Conservation (phyloP, 805 yeast genomes). For the Monosporozyma solicola region DNA sequence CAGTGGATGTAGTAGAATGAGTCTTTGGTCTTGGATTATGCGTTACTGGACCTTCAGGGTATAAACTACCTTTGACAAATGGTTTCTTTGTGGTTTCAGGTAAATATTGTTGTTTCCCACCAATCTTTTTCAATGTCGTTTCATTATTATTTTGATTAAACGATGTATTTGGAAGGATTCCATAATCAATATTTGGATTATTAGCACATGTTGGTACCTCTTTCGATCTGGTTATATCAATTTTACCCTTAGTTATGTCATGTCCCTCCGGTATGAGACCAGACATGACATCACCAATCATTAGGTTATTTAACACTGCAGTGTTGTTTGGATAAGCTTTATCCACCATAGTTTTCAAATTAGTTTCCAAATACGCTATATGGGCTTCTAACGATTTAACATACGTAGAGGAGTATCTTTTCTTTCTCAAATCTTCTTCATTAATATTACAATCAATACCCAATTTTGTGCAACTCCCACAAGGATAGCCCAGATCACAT, state of each 20-base stretch:
- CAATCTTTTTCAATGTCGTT: constrained; percentile 1
- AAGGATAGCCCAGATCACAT: constrained; percentile 42
- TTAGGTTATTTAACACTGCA: constrained; percentile 12
- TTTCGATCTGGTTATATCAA: not conserved
- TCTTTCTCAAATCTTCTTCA: constrained; percentile 42
- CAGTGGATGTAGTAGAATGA: constrained; percentile 1
- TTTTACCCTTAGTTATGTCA: not conserved
- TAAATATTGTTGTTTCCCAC: not conserved
- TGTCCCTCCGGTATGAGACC: constrained; percentile 1
- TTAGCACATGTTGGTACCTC: not conserved
- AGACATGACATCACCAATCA: constrained; percentile 16
- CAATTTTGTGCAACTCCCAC: constrained; percentile 38
- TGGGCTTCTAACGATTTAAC: constrained; percentile 37
- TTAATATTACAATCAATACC: constrained; percentile 39
- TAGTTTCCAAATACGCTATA: constrained; percentile 22
- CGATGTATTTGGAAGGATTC: not conserved
- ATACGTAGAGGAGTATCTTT: constrained; percentile 41
- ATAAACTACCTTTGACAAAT: constrained; percentile 27
- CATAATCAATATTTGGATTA: not conserved
- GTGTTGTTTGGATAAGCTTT: constrained; percentile 15
- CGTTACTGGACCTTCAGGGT: constrained; percentile 28
- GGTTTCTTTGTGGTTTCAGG: constrained; percentile 13
- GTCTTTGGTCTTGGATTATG: constrained; percentile 13
- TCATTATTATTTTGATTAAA: not conserved
- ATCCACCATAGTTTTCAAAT: constrained; percentile 18